Conservation (phyloP, 176 grass and related monocot genomes). For the Aegilops bicornis region DNA sequence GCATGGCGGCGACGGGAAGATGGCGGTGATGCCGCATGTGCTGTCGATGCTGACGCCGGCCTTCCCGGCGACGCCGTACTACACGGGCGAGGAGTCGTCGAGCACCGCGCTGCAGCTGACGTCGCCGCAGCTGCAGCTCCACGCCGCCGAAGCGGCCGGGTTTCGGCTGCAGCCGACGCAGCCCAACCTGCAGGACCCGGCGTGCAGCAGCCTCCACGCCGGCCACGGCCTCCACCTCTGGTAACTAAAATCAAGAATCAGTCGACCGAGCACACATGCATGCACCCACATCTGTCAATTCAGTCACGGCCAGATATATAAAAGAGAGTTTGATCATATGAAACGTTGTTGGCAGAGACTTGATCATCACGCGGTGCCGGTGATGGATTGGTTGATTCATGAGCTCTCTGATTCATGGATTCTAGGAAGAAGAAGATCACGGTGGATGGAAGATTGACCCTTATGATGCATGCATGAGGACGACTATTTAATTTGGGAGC, state of each 20-base stretch:
- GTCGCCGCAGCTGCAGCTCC: constrained; percentile 41
- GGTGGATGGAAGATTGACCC: neutral
- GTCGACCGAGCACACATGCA: neutral
- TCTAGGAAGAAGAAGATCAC: neutral
- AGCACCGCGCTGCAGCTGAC: constrained; percentile 69
- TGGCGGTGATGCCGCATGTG: constrained; percentile 37
- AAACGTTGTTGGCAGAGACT: neutral
- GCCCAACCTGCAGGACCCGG: constrained; percentile 78
- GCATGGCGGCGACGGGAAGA: constrained; percentile 37
- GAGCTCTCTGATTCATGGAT: neutral
- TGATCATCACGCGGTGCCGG: neutral
- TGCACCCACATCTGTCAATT: constrained; percentile 36
- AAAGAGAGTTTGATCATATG: neutral
- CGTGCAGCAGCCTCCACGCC: constrained; percentile 46
- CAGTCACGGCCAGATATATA: neutral
- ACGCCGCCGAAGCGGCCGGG: neutral
- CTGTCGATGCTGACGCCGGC: constrained; percentile 55
- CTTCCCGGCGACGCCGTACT: constrained; percentile 40
- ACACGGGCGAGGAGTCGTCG: constrained; percentile 40
- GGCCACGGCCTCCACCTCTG: constrained; percentile 80
- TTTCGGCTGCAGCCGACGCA: constrained; percentile 84
- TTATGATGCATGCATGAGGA: neutral
- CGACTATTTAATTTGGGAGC: neutral
- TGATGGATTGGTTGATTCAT: neutral
- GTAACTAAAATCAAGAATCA: constrained; percentile 31